phyloP scores from a whole-genome alignment of 164 flowering plant genomes.

The Piper betle region DNA sequence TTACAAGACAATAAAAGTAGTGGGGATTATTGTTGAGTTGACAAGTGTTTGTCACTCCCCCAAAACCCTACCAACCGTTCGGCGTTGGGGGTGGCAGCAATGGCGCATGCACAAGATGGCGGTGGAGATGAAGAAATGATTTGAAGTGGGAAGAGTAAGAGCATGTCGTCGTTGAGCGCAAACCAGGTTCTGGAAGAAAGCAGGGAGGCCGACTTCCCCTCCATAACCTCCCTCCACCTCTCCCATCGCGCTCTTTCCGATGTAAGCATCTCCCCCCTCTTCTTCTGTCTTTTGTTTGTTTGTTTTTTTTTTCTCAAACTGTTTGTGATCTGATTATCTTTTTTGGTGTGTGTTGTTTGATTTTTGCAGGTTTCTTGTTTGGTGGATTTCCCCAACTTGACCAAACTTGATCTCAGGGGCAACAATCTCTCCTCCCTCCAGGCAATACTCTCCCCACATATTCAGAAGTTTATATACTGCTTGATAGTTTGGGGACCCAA shows the following conservation, averaged over 20 bases:
- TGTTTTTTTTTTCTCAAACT: not conserved
- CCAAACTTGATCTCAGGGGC: conserved; percentile 64
- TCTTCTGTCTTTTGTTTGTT: not conserved
- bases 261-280: conserved; percentile 14
- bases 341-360: not conserved
- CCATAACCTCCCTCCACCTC: conserved; percentile 39
- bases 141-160: no score
- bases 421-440: conserved; percentile 65
- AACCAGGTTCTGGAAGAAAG: conserved; percentile 46
- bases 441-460: conserved; percentile 15
- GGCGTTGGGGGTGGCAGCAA: no score
- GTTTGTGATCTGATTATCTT: not conserved
- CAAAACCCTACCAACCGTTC: no score
- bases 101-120: no score
- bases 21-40: no score
- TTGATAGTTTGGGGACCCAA: no score
- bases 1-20: no score
- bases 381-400: conserved; percentile 52
- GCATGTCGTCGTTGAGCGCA: conserved; percentile 17
- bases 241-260: conserved; percentile 64
- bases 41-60: no score
- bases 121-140: no score
- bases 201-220: conserved; percentile 19
- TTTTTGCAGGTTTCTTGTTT: conserved; percentile 53
- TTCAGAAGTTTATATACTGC: not conserved